These are phyloP conservation scores for Daedaleopsis sinensis DNA, from an alignment of 768 basidiomycete genomes.

Conservation along the genomic window DNA sequence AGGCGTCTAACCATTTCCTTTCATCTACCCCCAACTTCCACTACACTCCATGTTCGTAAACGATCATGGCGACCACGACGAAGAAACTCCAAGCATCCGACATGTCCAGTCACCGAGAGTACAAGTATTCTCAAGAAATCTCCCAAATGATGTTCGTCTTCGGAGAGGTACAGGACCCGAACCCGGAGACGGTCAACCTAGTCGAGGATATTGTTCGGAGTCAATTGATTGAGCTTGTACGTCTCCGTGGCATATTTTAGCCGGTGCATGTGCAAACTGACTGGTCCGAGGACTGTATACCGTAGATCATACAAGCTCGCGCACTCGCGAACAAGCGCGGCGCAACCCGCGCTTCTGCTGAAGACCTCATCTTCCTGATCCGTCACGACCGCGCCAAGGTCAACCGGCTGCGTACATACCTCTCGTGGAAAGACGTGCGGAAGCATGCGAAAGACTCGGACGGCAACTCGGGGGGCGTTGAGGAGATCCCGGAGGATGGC, in stretches of 20 bases:
- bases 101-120: conserved; percentile 48
- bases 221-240: conserved; percentile 88
- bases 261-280: too few species aligned
- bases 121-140: conserved; percentile 91
- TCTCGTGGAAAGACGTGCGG: conserved; percentile 97
- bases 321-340: conserved; percentile 80
- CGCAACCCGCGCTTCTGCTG: conserved; percentile 84
- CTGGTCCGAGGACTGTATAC: not conserved
- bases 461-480: conserved; percentile 78
- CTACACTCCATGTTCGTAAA: too few species aligned
- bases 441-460: conserved; percentile 93
- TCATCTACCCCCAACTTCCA: too few species aligned
- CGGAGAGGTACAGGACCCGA: conserved; percentile 91
- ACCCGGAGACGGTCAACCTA: conserved; percentile 83
- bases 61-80: conserved; percentile 16
- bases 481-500: conserved; percentile 83
- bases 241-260: not conserved
- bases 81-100: conserved; percentile 23
- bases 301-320: conserved; percentile 87
- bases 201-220: conserved; percentile 93
- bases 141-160: conserved; percentile 99
- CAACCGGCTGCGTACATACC: conserved; percentile 88
- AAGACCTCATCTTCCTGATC: conserved; percentile 96
- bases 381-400: conserved; percentile 93
- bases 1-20: too few species aligned